Evolutionary conservation across 2,329 filamentous ascomycete species (phyloP), one percentile per base, ranked within the genome.

Genomic region (Microthyrium microscopicum): DNA sequence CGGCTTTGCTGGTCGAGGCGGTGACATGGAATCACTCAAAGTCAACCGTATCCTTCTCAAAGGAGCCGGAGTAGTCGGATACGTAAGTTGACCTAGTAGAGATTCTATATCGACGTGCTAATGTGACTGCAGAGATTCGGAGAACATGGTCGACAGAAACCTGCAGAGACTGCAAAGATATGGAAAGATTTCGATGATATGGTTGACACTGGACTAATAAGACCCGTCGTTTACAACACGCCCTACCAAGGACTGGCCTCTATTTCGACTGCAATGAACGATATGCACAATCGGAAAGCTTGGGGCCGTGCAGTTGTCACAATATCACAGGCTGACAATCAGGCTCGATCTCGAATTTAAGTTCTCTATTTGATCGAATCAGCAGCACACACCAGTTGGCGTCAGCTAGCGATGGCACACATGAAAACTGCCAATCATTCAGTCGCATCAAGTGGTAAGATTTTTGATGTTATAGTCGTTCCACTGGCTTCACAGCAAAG

Each of bases 221-320:
- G 56, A 43, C 62, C 70, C 2, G 54, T 66, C 2, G 53, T 71
- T 1, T 70, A 61, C 42, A 52, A 55, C 11, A 54, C 54, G 26
- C 39, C 49, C 6, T 74, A 69, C 40, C 35, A 45, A 13, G 68
- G 67, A 0, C 48, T 75, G 9, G 56, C 61, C 28, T 58, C 57
- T 37, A 57, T 70, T 1, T 54, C 58, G 1, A 45, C 47, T 12
- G 69, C 68, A 4, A 50, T 74, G 42, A 50, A 58, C 26, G 67
- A 71, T 40, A 50, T 73, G 13, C 53, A 55, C 3, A 46, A 51
- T 5, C 55, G 64, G 24, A 67, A 58, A 42, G 55, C 68, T 7
- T 68, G 61, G 53, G 69, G 68, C 3, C 70, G 73, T 42, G 64
- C 68, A 5, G 56, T 73, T 1, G 49, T 73, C n/a, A 55, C 50